These are phyloP conservation scores for Salvia sclarea DNA, from an alignment of 305 asterid species.

Conservation along the genomic window DNA sequence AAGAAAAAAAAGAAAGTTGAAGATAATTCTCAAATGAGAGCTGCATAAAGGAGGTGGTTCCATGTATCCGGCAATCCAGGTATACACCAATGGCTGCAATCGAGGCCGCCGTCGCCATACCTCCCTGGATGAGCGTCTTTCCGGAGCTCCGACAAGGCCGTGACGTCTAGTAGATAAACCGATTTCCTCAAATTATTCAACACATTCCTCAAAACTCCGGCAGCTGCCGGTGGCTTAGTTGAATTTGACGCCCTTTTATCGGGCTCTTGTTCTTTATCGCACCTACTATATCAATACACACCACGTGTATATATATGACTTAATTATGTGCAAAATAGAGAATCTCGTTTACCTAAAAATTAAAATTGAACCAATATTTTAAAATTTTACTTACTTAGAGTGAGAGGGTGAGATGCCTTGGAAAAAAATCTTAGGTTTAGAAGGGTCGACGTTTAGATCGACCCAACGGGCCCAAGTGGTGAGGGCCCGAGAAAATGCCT, in stretches of 20 bases:
- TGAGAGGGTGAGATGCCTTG: constrained; percentile 82
- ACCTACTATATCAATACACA: not conserved
- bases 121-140: constrained; percentile 61
- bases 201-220: constrained; percentile 34
- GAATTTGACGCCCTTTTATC: constrained; percentile 34
- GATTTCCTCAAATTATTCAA: constrained; percentile 39
- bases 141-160: constrained; percentile 53
- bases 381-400: constrained; percentile 36
- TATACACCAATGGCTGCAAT: constrained; percentile 67
- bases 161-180: constrained; percentile 49
- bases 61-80: constrained; percentile 68
- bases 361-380: too few relatives aligned
- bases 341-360: too few relatives aligned
- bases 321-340: not conserved
- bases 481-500: constrained; percentile 62
- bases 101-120: constrained; percentile 44
- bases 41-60: constrained; percentile 51
- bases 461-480: constrained; percentile 80
- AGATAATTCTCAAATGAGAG: constrained; percentile 32
- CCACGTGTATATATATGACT: not conserved
- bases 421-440: constrained; percentile 62
- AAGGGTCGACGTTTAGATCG: constrained; percentile 55
- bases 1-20: too few relatives aligned
- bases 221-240: constrained; percentile 30
- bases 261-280: constrained; percentile 39